Evolutionary conservation across 2,329 filamentous ascomycete species (phyloP).

Genomic region (Amphichorda felina): DNA sequence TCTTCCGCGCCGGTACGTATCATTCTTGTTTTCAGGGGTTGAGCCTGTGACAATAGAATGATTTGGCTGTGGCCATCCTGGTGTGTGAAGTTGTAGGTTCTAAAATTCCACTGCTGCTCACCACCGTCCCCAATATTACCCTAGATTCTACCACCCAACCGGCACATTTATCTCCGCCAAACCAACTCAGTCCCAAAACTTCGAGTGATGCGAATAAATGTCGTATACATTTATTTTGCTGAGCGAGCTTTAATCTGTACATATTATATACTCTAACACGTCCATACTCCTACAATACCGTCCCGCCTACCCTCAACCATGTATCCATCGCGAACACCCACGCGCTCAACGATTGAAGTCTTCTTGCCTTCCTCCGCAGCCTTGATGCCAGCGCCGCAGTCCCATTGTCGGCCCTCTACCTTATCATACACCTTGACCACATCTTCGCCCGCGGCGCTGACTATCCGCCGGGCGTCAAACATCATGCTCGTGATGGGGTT

Average conservation of each 20-base stretch:
- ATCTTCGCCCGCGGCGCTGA: conserved; percentile 79
- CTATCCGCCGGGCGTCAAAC: conserved; percentile 86
- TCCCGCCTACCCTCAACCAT: conserved; percentile 81
- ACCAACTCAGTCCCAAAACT: too few relatives aligned
- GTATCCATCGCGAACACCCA: conserved; percentile 89
- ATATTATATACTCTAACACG: conserved; percentile 35
- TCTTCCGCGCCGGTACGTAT: too few relatives aligned
- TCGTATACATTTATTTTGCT: neutral
- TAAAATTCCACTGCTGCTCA: too few relatives aligned
- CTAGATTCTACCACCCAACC: too few relatives aligned
- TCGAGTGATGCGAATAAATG: too few relatives aligned
- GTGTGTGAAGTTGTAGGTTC: too few relatives aligned
- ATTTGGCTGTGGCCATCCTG: too few relatives aligned
- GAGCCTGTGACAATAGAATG: too few relatives aligned
- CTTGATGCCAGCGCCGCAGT: conserved; percentile 74
- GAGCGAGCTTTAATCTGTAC: conserved; percentile 13
- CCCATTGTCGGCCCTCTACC: conserved; percentile 90
- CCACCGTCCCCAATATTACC: too few relatives aligned
- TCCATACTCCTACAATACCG: conserved; percentile 85
- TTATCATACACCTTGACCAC: conserved; percentile 99
- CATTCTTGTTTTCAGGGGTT: neutral
- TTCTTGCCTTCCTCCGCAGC: conserved; percentile 54
- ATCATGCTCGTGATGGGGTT: conserved; percentile 89
- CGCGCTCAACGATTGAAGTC: conserved; percentile 65
- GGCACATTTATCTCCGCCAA: too few relatives aligned